A percentile compares a stretch with the other conserved stretches of the same genome.
Evolutionary conservation across 495 filamentous ascomycete species (phyloP).

Genomic region (Xylaria telfairii): DNA sequence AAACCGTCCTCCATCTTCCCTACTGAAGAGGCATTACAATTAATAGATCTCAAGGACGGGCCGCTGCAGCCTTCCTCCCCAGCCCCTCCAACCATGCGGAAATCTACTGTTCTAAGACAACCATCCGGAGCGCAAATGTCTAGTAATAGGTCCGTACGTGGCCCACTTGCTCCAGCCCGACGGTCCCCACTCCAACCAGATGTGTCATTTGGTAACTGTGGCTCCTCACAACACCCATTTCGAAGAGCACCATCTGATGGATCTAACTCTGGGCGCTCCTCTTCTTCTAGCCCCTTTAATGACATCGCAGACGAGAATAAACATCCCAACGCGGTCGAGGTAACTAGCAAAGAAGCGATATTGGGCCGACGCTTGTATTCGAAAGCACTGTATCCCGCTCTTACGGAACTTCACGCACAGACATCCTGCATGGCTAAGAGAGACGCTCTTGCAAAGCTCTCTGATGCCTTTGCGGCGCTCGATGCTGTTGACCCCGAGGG

Average conservation of each 20-base stretch:
- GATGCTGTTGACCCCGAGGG: slow-evolving; percentile 91
- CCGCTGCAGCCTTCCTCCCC: slow-evolving; percentile 59
- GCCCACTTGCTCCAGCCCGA: slow-evolving; percentile 57
- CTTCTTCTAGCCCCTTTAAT: slow-evolving; percentile 43
- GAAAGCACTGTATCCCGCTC: slow-evolving; percentile 77
- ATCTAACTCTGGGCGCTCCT: slow-evolving; percentile 48
- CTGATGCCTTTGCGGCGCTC: slow-evolving; percentile 81
- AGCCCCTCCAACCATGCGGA: slow-evolving; percentile 54
- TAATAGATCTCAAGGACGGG: slow-evolving; percentile 64
- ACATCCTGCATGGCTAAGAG: slow-evolving; percentile 76
- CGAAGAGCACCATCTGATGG: slow-evolving; percentile 79
- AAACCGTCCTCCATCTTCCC: slow-evolving; percentile 58
- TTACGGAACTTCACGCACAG: slow-evolving; percentile 82
- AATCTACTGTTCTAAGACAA: slow-evolving; percentile 58
- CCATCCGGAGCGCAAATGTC: slow-evolving; percentile 57
- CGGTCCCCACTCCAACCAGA: slow-evolving; percentile 82
- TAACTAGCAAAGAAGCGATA: slow-evolving; percentile 76
- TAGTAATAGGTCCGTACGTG: slow-evolving; percentile 47
- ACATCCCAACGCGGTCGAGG: slow-evolving; percentile 50
- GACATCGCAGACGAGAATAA: slow-evolving; percentile 49
- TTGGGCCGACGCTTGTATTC: slow-evolving; percentile 80
- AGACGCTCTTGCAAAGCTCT: slow-evolving; percentile 79
- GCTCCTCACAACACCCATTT: slow-evolving; percentile 88
- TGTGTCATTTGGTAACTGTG: slow-evolving; percentile 87
- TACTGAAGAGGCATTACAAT: slow-evolving; percentile 63